Evolutionary conservation across 2,329 filamentous ascomycete genomes (phyloP).

Genomic region (Metarhizium sp.): DNA sequence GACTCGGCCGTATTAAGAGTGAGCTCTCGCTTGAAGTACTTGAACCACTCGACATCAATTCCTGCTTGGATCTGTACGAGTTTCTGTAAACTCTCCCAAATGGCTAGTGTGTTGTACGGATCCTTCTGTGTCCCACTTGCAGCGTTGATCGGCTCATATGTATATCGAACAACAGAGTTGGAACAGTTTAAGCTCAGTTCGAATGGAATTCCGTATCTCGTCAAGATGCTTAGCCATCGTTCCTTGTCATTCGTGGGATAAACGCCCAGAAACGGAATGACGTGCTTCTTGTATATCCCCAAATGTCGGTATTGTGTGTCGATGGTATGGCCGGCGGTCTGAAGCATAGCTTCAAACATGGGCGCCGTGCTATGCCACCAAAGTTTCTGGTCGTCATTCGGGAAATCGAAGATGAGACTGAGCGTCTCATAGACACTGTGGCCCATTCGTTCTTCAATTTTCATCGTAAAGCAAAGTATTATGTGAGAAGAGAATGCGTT

Average conservation of each 20-base stretch:
- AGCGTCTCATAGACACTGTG: too few relatives aligned
- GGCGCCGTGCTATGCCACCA: constrained; percentile 4
- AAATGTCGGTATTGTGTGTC: background rate
- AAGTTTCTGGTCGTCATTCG: background rate
- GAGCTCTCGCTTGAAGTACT: background rate
- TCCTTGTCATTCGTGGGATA: too few relatives aligned
- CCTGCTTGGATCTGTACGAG: background rate
- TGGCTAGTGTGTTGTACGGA: background rate
- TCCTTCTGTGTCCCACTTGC: background rate
- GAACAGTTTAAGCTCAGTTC: constrained; percentile 2
- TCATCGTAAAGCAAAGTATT: too few relatives aligned
- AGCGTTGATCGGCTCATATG: background rate
- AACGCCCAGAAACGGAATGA: too few relatives aligned
- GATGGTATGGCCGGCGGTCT: background rate
- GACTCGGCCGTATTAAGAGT: too few relatives aligned
- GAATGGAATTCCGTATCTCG: background rate
- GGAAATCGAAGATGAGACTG: background rate
- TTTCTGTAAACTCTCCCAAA: background rate
- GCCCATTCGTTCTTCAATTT: too few relatives aligned
- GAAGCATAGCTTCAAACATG: background rate
- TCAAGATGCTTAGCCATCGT: too few relatives aligned
- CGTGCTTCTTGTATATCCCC: too few relatives aligned
- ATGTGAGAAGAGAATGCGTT: too few relatives aligned
- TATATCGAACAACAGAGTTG: background rate
- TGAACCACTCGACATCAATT: background rate